These are phyloP conservation scores for Chaetomium cochliodes DNA, from an alignment of 495 filamentous ascomycete genomes.

Conservation along the genomic window DNA sequence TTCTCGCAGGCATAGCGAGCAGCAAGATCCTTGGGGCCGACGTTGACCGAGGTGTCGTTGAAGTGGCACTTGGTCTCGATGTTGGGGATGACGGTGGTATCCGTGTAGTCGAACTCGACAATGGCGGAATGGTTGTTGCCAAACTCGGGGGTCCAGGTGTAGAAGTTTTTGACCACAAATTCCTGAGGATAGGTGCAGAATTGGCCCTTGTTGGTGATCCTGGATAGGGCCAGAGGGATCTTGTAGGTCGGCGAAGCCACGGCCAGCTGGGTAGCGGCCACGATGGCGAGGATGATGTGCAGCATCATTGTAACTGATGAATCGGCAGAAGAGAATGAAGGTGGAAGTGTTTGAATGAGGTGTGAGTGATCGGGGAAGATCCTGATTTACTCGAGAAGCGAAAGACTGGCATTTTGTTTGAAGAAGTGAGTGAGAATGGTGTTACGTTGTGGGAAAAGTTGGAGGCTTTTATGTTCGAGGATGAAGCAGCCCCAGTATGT, in stretches of 20 bases:
- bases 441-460: background rate
- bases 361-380: background rate
- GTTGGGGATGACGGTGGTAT: conserved; percentile 25
- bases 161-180: conserved; percentile 30
- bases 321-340: background rate
- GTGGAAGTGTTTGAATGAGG: background rate
- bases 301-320: conserved; percentile 9
- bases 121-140: conserved; percentile 19
- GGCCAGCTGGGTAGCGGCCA: conserved; percentile 16
- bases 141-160: conserved; percentile 24
- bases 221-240: conserved; percentile 18
- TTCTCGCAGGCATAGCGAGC: conserved; percentile 34
- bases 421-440: background rate
- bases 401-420: background rate
- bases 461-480: background rate
- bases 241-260: conserved; percentile 22
- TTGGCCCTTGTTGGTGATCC: conserved; percentile 8
- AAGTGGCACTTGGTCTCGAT: conserved; percentile 32
- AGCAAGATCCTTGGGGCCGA: conserved; percentile 24
- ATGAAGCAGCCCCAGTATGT: background rate
- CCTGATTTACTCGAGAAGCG: background rate
- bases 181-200: conserved; percentile 28
- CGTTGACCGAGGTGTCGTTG: conserved; percentile 33
- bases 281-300: conserved; percentile 17
- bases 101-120: conserved; percentile 30